phyloP scores from a whole-genome alignment of 2,329 filamentous ascomycete species.

The Exophiala sideris region DNA sequence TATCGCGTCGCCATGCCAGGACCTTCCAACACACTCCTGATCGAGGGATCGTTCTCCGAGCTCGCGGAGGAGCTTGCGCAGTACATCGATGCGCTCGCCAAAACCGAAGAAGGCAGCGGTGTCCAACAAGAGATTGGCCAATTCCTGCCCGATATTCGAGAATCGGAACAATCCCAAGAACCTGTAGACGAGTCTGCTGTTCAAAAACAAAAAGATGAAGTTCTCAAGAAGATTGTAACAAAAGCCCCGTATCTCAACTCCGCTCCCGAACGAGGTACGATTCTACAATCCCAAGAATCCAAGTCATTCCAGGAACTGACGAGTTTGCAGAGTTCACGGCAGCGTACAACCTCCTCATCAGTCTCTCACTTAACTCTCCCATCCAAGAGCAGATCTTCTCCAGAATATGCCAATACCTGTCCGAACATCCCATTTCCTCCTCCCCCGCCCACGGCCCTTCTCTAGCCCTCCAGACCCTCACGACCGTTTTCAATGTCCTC shows the following conservation, averaged over 20 bases:
- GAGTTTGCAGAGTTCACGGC: conserved; percentile 72
- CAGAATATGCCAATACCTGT: conserved; percentile 83
- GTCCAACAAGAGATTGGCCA: conserved; percentile 65
- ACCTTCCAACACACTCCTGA: conserved; percentile 61
- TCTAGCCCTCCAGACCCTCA: conserved; percentile 83
- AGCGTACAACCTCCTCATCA: conserved; percentile 93
- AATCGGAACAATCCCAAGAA: conserved; percentile 53
- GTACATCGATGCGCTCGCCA: conserved; percentile 81
- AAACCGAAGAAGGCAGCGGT: conserved; percentile 54
- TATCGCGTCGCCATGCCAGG: conserved; percentile 50
- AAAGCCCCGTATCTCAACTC: conserved; percentile 74
- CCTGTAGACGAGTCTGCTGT: conserved; percentile 33
- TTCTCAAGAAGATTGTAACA: conserved; percentile 82
- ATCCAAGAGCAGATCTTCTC: conserved; percentile 83
- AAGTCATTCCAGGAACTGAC: conserved; percentile 26
- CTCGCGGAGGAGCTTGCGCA: conserved; percentile 91
- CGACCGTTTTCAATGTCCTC: conserved; percentile 95
- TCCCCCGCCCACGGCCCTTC: conserved; percentile 81
- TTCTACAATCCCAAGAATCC: not conserved
- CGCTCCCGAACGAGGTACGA: conserved; percentile 76
- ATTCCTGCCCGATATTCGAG: conserved; percentile 57
- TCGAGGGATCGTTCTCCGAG: conserved; percentile 93
- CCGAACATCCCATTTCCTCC: conserved; percentile 72
- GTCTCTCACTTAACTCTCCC: conserved; percentile 82
- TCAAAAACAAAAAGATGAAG: conserved; percentile 68